Evolutionary conservation across 2,329 filamentous ascomycete genomes (phyloP), one percentile per base, ranked within the genome.

Genomic region (Plenodomus lindquistii): DNA sequence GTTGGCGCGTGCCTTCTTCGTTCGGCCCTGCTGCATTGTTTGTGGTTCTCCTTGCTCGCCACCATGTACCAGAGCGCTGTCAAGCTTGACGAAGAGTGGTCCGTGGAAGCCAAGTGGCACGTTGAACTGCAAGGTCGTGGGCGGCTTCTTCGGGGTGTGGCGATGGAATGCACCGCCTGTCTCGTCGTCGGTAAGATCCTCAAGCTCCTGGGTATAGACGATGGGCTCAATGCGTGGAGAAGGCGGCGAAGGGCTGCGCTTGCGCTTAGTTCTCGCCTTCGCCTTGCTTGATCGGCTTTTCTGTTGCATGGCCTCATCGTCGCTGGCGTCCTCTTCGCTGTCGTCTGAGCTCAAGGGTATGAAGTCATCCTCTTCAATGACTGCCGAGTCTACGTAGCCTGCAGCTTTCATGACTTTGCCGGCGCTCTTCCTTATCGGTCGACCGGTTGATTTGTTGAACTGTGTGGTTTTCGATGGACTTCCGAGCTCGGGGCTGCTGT

Each of bases 81-180:
- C 71, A 15, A 78, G 59, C 43, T 74, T 73, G 41, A 79, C 66
- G 18, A 73, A 62, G 38, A 78, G 63, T 3, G 75, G 76, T n/a
- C 76, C 76, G 57, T 73, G 65, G 53, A 75, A 76, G 10, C 75
- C 75, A 2, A 69, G 55, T 8, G 75, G 75, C 6, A 79, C 67
- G 49, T 78, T 75, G 66, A 79, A 70, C n/a, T 74, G 76, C 20
- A 79, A 58, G 22, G 70, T 67, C 31, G 77, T 58, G 0, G 72
- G 64, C 13, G 62, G 37, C 35, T 54, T 52, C 44, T 60, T 59
- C 4, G 44, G 39, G 15, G 46, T 50, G 17, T 46, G 54, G 22
- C 50, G 54, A 37, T 57, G 58, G 8, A 49, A 55, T 17, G 50
- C 47, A 2, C 53, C 50, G 16, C 48, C 50, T n/a, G 44, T 46